These are phyloP conservation scores for Microsporum canis DNA, from an alignment of 2,329 filamentous ascomycete genomes.

Conservation along the genomic window DNA sequence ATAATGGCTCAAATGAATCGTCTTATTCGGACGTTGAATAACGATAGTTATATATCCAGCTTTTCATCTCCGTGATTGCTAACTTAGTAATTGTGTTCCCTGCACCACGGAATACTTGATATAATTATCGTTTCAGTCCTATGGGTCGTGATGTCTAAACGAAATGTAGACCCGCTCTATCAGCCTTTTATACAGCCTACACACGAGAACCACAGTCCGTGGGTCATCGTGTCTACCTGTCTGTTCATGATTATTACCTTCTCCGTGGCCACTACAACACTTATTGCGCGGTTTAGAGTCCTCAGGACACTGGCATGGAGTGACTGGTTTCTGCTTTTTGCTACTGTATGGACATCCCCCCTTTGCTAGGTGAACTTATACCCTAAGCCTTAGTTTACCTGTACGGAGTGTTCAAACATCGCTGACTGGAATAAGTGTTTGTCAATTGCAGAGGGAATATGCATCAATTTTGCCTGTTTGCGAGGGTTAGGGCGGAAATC, in stretches of 20 bases:
- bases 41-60: neutral
- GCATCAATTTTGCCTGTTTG: constrained; percentile 14
- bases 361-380: neutral
- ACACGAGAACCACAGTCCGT: constrained; percentile 11
- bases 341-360: constrained; percentile 11
- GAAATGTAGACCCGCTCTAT: constrained; percentile 3
- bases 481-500: constrained; percentile 16
- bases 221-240: constrained; percentile 12
- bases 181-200: constrained; percentile 14
- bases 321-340: constrained; percentile 14
- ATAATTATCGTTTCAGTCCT: neutral
- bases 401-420: no score
- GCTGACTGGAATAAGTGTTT: constrained; percentile 5
- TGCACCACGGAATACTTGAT: neutral
- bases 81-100: neutral
- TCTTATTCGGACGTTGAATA: neutral
- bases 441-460: constrained; percentile 12
- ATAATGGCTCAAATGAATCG: neutral
- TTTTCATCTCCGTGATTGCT: neutral
- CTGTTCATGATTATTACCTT: constrained; percentile 14
- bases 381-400: neutral
- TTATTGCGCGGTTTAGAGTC: constrained; percentile 13
- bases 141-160: neutral
- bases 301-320: constrained; percentile 14
- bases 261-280: constrained; percentile 15